Evolutionary conservation across 257 asterid species (phyloP).

Genomic region (Solanum verrucosum): DNA sequence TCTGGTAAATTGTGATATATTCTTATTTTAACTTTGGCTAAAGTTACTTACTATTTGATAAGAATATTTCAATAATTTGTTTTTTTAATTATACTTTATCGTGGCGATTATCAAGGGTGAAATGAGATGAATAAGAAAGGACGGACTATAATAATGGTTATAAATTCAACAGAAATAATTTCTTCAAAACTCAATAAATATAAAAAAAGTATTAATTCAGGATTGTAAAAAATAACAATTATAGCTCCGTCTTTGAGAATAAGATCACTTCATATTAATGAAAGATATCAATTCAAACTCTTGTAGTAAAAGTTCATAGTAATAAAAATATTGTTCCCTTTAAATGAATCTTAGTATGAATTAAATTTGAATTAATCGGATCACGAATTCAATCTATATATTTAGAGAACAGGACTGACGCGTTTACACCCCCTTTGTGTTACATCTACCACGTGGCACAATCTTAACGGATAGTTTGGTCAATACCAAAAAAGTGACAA

Average conservation of each 20-base stretch:
- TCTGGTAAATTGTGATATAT: neutral
- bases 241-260: neutral
- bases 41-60: neutral
- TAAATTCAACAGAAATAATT: neutral
- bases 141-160: neutral
- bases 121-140: neutral
- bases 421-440: neutral
- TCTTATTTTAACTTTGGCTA: neutral
- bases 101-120: neutral
- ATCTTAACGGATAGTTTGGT: neutral
- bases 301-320: no score
- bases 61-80: neutral
- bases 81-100: neutral
- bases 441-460: neutral
- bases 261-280: neutral
- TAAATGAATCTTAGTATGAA: neutral
- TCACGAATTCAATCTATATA: neutral
- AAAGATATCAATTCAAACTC: neutral
- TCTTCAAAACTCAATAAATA: neutral
- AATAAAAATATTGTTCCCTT: no score
- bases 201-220: neutral
- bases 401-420: neutral
- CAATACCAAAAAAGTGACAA: neutral
- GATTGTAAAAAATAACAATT: neutral
- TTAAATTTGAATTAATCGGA: neutral